These are phyloP conservation scores for Alternaria alternata DNA, from an alignment of 2,329 filamentous ascomycete species.

Conservation along the genomic window DNA sequence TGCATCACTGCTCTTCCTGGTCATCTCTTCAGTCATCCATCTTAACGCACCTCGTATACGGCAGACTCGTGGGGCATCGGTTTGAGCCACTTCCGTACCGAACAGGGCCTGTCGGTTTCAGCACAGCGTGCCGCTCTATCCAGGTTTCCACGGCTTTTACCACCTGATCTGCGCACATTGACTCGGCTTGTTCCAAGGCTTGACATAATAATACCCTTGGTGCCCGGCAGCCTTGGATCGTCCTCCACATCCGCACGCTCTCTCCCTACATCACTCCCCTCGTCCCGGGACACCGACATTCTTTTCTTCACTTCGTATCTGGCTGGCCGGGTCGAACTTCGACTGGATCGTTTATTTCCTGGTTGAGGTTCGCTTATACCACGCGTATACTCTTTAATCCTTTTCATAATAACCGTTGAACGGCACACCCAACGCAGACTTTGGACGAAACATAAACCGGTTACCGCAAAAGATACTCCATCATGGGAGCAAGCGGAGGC, in stretches of 20 bases:
- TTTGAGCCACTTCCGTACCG: slow-evolving; percentile 49
- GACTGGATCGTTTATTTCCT: slow-evolving; percentile 45
- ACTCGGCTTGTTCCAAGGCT: slow-evolving; percentile 33
- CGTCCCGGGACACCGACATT: slow-evolving; percentile 48
- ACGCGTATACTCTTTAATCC: slow-evolving; percentile 46
- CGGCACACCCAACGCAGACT: slow-evolving; percentile 25
- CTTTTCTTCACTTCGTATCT: slow-evolving; percentile 53
- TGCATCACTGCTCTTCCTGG: slow-evolving; percentile 29
- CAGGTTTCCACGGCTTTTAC: slow-evolving; percentile 38
- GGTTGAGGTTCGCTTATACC: slow-evolving; percentile 44
- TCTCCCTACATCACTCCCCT: slow-evolving; percentile 35
- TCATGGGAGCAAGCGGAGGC: slow-evolving; percentile 24
- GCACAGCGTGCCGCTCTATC: slow-evolving; percentile 42
- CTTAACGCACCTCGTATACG: slow-evolving; percentile 43
- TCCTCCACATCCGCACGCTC: slow-evolving; percentile 44
- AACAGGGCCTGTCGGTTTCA: slow-evolving; percentile 48
- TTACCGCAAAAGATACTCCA: neutral
- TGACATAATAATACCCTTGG: slow-evolving; percentile 48
- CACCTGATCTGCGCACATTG: slow-evolving; percentile 44
- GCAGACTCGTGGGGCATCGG: slow-evolving; percentile 36
- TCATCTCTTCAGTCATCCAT: slow-evolving; percentile 39
- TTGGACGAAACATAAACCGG: neutral
- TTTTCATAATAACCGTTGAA: slow-evolving; percentile 47
- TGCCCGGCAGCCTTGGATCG: slow-evolving; percentile 41
- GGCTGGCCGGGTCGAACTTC: slow-evolving; percentile 53